Evolutionary conservation across 164 flowering plant genomes (phyloP).

Genomic region (Macadamia tetraphylla): DNA sequence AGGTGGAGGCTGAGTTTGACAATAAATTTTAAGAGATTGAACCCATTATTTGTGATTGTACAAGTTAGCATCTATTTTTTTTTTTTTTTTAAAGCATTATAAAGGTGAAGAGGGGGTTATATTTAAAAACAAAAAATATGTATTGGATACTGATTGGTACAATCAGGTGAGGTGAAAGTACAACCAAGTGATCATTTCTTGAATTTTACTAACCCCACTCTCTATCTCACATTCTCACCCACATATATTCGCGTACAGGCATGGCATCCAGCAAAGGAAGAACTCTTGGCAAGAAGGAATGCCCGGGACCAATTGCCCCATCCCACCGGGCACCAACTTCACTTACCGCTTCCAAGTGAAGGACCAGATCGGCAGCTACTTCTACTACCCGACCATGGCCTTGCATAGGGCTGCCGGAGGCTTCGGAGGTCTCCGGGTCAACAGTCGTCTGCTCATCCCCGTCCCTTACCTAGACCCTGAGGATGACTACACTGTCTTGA

Average conservation of each 20-base stretch:
- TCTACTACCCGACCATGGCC: constrained; percentile 33
- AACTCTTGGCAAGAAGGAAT: constrained; percentile 55
- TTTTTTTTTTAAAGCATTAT: too few relatives aligned
- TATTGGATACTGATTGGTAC: too few relatives aligned
- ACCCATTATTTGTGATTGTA: too few relatives aligned
- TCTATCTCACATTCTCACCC: too few relatives aligned
- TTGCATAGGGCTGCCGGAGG: constrained; percentile 36
- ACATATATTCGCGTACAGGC: constrained; percentile 18
- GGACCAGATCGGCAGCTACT: constrained; percentile 48
- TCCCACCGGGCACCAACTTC: constrained; percentile 39
- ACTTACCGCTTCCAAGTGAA: constrained; percentile 49
- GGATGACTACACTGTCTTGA: constrained; percentile 46
- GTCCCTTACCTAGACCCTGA: constrained; percentile 42
- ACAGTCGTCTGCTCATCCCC: constrained; percentile 41
- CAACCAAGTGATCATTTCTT: too few relatives aligned
- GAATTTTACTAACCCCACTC: too few relatives aligned
- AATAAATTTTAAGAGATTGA: too few relatives aligned
- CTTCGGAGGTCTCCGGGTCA: constrained; percentile 34
- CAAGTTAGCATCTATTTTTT: too few relatives aligned
- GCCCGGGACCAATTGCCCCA: constrained; percentile 42
- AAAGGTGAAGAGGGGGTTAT: too few relatives aligned
- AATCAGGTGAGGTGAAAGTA: too few relatives aligned
- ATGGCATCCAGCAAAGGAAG: constrained; percentile 48
- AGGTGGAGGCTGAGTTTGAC: too few relatives aligned
- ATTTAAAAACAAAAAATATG: too few relatives aligned